Conservation (phyloP, 805 yeast genomes). For the Grigorovia transvaalensis region DNA sequence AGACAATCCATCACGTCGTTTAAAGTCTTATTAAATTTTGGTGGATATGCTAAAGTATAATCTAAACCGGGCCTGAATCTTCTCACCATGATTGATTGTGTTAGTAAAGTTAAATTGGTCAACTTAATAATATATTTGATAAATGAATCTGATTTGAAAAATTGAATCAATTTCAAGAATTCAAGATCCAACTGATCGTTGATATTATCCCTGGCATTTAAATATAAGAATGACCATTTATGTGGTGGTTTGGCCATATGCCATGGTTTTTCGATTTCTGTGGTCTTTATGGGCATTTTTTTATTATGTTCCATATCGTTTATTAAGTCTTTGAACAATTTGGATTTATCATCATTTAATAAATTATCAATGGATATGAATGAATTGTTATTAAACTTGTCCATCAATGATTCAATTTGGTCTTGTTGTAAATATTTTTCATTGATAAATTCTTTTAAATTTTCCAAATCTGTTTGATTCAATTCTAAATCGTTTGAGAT, state of each 20-base stretch:
- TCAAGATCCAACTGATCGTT: conserved; percentile 23
- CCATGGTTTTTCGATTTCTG: conserved; percentile 68
- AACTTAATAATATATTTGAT: conserved; percentile 56
- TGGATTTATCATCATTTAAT: conserved; percentile 46
- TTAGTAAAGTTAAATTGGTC: conserved; percentile 51
- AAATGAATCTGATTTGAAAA: conserved; percentile 54
- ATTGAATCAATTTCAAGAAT: conserved; percentile 43
- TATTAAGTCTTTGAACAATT: conserved; percentile 35
- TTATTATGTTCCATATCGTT: conserved; percentile 52
- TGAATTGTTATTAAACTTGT: conserved; percentile 55
- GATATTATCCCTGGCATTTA: conserved; percentile 12
- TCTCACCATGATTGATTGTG: conserved; percentile 63
- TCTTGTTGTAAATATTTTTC: conserved; percentile 36
- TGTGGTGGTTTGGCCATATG: conserved; percentile 88
- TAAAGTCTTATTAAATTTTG: conserved; percentile 33
- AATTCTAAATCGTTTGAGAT: conserved; percentile 9
- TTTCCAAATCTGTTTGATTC: conserved; percentile 35
- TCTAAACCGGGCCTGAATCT: conserved; percentile 94
- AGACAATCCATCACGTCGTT: conserved; percentile 22
- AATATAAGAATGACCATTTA: conserved; percentile 62
- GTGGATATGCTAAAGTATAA: conserved; percentile 73
- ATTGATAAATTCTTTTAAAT: conserved; percentile 47
- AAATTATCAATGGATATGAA: conserved; percentile 57
- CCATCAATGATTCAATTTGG: conserved; percentile 35
- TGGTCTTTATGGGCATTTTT: conserved; percentile 44